A percentile compares a stretch with the other conserved stretches of the same genome.
Conservation (phyloP, 1,284 basidiomycete genomes). For the Trichosporon coremiiforme region DNA sequence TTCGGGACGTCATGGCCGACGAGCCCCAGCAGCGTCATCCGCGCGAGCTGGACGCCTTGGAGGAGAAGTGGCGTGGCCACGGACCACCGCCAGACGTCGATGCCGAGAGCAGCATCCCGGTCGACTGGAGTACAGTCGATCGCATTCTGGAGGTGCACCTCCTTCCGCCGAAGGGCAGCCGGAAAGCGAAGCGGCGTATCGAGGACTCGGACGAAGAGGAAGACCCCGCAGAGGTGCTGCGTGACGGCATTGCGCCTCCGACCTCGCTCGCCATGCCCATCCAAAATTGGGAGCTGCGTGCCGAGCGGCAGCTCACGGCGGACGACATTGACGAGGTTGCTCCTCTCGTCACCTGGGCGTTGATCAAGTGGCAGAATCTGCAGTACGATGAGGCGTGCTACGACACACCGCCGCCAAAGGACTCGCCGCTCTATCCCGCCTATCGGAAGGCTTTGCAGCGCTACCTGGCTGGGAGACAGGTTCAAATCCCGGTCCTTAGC, state of each 20-base stretch:
- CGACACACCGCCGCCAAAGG: conserved; percentile 72
- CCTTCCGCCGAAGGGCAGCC: conserved; percentile 52
- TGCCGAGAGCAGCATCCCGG: conserved; percentile 71
- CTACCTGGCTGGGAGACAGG: conserved; percentile 66
- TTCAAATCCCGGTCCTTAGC: conserved; percentile 64
- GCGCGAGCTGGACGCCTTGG: conserved; percentile 27
- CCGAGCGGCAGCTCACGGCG: conserved; percentile 58
- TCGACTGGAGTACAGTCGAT: conserved; percentile 65
- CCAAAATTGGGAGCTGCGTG: conserved; percentile 63
- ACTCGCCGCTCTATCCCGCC: conserved; percentile 60
- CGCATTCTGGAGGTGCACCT: conserved; percentile 75
- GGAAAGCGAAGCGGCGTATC: conserved; percentile 36
- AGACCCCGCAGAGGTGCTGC: conserved; percentile 16
- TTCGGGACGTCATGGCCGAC: conserved; percentile 49
- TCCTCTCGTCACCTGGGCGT: conserved; percentile 48
- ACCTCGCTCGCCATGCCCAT: conserved; percentile 39
- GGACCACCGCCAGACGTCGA: conserved; percentile 59
- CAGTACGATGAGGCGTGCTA: conserved; percentile 90
- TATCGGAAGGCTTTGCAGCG: conserved; percentile 68
- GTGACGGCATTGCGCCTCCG: conserved; percentile 45
- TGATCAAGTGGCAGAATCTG: conserved; percentile 83
- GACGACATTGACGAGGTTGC: conserved; percentile 64
- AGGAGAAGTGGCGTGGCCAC: conserved; percentile 36
- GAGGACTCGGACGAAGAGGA: conserved; percentile 38
- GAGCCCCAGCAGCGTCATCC: conserved; percentile 26